These are phyloP conservation scores for Pulveroboletus sp. DNA, from an alignment of 768 basidiomycete genomes.

Conservation along the genomic window DNA sequence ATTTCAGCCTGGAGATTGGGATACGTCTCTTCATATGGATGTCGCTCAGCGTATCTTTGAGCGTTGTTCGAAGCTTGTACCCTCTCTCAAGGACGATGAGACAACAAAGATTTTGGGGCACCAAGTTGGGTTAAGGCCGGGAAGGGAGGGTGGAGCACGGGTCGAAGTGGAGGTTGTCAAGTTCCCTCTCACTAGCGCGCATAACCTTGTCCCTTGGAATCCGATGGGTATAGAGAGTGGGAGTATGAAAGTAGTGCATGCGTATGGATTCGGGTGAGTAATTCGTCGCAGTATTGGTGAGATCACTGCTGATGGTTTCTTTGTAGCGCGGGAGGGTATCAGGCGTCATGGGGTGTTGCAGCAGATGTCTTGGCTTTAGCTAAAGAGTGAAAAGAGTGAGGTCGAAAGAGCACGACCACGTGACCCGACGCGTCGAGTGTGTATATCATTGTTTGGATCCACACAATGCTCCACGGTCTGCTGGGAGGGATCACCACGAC, in stretches of 20 bases:
- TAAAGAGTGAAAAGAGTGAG: slow-evolving; percentile 9
- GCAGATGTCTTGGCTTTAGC: slow-evolving; percentile 34
- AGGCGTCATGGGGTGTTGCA: slow-evolving; percentile 41
- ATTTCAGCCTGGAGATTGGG: slow-evolving; percentile 46
- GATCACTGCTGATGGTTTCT: slow-evolving; percentile 6
- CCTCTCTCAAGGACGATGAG: slow-evolving; percentile 29
- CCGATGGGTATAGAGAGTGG: slow-evolving; percentile 16
- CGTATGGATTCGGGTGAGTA: slow-evolving; percentile 56
- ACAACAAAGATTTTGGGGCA: slow-evolving; percentile 43
- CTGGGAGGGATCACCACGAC: slow-evolving; percentile 4
- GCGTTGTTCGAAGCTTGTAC: slow-evolving; percentile 39
- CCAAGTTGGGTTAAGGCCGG: slow-evolving; percentile 58
- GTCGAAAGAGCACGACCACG: slow-evolving; percentile 26
- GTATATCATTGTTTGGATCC: slow-evolving; percentile 26
- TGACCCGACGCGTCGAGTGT: slow-evolving; percentile 28
- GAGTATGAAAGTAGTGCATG: slow-evolving; percentile 43
- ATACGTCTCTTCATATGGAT: slow-evolving; percentile 42
- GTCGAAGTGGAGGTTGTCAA: slow-evolving; percentile 45
- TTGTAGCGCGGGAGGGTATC: slow-evolving; percentile 35
- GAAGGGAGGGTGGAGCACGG: slow-evolving; percentile 50
- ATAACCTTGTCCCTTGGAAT: slow-evolving; percentile 17
- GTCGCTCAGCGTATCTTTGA: slow-evolving; percentile 43
- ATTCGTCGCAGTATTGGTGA: neutral
- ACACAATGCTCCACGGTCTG: slow-evolving; percentile 2
- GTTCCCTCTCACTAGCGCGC: slow-evolving; percentile 29